A percentile compares a stretch with the other conserved stretches of the same genome.
These are phyloP conservation scores for Pyrus communis DNA, from an alignment of 306 rosid species.

Conservation along the genomic window DNA sequence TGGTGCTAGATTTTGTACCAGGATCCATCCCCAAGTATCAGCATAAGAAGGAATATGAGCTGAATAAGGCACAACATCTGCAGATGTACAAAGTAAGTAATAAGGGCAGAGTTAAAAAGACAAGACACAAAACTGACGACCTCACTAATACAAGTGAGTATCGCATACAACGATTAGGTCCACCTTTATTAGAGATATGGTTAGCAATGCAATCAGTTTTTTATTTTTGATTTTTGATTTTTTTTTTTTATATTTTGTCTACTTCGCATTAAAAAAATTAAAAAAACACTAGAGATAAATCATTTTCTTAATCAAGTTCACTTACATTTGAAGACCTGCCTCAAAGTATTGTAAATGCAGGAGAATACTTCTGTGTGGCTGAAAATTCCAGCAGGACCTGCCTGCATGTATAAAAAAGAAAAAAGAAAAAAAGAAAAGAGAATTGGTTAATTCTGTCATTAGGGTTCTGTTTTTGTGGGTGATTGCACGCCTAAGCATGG, in stretches of 20 bases:
- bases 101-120: background rate
- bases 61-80: conserved; percentile 95
- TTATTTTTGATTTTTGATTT: too few relatives aligned
- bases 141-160: too few relatives aligned
- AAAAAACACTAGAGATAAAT: background rate
- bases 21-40: conserved; percentile 97
- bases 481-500: background rate
- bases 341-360: conserved; percentile 84
- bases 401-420: conserved; percentile 49
- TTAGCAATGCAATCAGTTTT: too few relatives aligned
- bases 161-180: too few relatives aligned
- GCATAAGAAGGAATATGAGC: conserved; percentile 96
- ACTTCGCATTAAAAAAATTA: too few relatives aligned
- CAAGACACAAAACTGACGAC: too few relatives aligned
- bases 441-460: background rate
- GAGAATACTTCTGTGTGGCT: conserved; percentile 93
- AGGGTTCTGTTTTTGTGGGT: background rate
- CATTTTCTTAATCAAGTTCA: background rate
- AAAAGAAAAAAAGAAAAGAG: too few relatives aligned
- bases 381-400: conserved; percentile 98
- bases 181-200: too few relatives aligned
- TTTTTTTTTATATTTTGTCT: too few relatives aligned
- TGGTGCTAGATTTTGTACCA: conserved; percentile 42
- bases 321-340: conserved; percentile 90
- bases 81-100: conserved; percentile 7